These are phyloP conservation scores for Pseudonitzschia multistriata DNA, from an alignment of 108 stramenopile genomes.

Conservation along the genomic window DNA sequence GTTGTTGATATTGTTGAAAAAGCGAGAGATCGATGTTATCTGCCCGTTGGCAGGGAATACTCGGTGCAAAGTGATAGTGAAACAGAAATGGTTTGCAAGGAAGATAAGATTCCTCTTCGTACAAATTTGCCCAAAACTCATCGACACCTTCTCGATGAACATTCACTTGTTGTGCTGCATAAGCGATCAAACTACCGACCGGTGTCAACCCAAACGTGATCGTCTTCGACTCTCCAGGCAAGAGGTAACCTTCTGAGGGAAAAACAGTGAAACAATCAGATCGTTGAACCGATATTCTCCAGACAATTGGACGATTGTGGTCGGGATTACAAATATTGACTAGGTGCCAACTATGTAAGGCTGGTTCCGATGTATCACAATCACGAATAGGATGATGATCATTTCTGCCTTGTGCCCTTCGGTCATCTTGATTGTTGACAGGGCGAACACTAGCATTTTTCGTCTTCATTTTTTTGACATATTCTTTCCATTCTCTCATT, in stretches of 20 bases:
- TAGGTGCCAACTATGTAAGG: slow-evolving; percentile 66
- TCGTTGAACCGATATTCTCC: slow-evolving; percentile 54
- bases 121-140: slow-evolving; percentile 38
- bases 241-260: slow-evolving; percentile 63
- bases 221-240: slow-evolving; percentile 54
- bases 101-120: slow-evolving; percentile 47
- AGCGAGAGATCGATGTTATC: neutral
- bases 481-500: slow-evolving; percentile 28
- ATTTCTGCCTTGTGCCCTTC: neutral
- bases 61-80: slow-evolving; percentile 60
- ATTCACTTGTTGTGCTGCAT: slow-evolving; percentile 52
- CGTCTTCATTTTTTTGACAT: slow-evolving; percentile 12
- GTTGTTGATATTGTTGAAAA: neutral
- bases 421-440: neutral
- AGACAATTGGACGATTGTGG: slow-evolving; percentile 49
- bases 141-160: slow-evolving; percentile 57
- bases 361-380: slow-evolving; percentile 32
- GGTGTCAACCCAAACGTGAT: slow-evolving; percentile 54
- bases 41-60: slow-evolving; percentile 22
- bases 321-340: slow-evolving; percentile 64
- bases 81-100: slow-evolving; percentile 64
- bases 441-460: neutral
- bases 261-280: slow-evolving; percentile 63
- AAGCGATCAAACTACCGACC: slow-evolving; percentile 42
- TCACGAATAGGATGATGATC: slow-evolving; percentile 8